Base-by-base conservation (phyloP, 495 filamentous ascomycete species). In the Chaetomium fimeti region DNA sequence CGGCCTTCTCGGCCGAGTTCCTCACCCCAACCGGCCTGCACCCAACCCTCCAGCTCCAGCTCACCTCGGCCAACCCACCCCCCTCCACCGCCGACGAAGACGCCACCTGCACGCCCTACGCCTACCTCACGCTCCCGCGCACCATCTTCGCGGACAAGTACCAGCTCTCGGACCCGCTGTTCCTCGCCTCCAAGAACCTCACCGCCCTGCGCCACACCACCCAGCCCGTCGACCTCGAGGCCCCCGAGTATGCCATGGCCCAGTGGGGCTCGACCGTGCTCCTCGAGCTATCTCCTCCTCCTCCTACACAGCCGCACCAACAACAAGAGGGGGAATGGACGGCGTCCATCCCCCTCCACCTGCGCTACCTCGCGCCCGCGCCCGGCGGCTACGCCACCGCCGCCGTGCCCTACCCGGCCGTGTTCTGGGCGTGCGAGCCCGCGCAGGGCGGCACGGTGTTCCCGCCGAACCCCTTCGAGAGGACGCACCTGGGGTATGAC, bases 371-470 rank as follows among this genome's bases (percentile, higher is more conserved):
- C n/a, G 73, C 71, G 9, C 86, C 88, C 2, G 75, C 78, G 0
- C 75, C 78, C 49, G 78, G 81, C 6, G 85, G 86, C 3, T 82
- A 86, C 58, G 66, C 69, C 0, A 64, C 66, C 15, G 69, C 85
- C 5, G 66, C 83, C 22, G 76, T 96, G 0, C 88, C 91, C 0
- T 83, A 84, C 66, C 95, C 92, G 5, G 83, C 87, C 3, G 83
- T 97, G 2, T 98, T 98, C 80, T 98, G 93, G 93, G 94, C 92
- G 2, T 98, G 94, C 72, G 80, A 82, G 3, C 84, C 85, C 25
- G 86, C 90, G 45, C 89, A 90, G 49, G 89, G 83, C 1, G 51
- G 27, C 4, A 24, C 3, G 27, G 84, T 82, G 75, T 90, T 96
- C 80, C 75, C 82, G 0, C 85, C 79, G 5, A 97, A 87, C 70